Evolutionary conservation across 371 early-diverging fungal genomes (phyloP).

Genomic region (Mucor mucedo): DNA sequence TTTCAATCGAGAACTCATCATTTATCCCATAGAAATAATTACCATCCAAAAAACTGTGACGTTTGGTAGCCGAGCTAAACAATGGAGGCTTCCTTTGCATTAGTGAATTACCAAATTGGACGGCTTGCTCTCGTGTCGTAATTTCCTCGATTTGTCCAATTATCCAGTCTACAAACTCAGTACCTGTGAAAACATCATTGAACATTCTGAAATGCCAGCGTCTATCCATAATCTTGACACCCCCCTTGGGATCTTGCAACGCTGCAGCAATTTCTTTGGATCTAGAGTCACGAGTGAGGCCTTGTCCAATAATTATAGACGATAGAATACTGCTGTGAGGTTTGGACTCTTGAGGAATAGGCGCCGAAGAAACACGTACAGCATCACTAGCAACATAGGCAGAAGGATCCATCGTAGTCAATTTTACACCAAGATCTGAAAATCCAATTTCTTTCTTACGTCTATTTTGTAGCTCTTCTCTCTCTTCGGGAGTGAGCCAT

Average conservation of each 20-base stretch:
- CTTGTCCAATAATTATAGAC: conserved; percentile 38
- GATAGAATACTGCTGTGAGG: conserved; percentile 31
- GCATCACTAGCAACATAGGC: conserved; percentile 42
- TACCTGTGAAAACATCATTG: conserved; percentile 81
- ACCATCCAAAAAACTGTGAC: conserved; percentile 88
- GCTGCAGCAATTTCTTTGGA: conserved; percentile 71
- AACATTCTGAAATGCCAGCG: conserved; percentile 91
- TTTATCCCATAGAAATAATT: conserved; percentile 89
- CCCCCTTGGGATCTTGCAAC: conserved; percentile 75
- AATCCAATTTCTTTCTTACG: conserved; percentile 43
- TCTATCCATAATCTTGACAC: conserved; percentile 78
- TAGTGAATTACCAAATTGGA: conserved; percentile 80
- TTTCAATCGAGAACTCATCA: conserved; percentile 57
- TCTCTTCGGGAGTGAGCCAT: conserved; percentile 54
- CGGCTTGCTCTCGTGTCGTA: conserved; percentile 82
- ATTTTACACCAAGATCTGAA: conserved; percentile 45
- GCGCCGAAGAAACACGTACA: conserved; percentile 2
- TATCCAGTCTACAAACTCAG: conserved; percentile 92
- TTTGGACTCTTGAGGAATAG: conserved; percentile 5
- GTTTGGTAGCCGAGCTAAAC: conserved; percentile 76
- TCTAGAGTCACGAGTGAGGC: conserved; percentile 52
- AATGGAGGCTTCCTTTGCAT: conserved; percentile 72
- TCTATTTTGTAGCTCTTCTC: conserved; percentile 50
- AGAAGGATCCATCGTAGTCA: conserved; percentile 57
- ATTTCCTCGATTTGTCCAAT: conserved; percentile 81